Evolutionary conservation across 352 stramenopile species (phyloP).

Genomic region (Blastocystis sp.): DNA sequence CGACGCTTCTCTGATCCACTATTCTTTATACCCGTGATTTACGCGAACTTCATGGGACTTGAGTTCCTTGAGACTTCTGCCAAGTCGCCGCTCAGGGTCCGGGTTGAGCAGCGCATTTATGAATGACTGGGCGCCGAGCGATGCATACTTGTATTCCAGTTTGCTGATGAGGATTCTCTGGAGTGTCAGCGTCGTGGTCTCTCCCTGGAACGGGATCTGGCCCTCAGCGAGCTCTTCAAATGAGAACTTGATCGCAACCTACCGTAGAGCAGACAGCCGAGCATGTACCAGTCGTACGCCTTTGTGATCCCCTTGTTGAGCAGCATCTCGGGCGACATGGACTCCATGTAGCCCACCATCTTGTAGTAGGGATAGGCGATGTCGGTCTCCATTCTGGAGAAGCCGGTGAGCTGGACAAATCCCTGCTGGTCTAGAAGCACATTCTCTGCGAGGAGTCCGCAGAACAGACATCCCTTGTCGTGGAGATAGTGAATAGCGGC

Average conservation of each 20-base stretch:
- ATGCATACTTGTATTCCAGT: conserved; percentile 2
- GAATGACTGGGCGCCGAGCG: not conserved
- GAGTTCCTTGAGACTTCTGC: not conserved
- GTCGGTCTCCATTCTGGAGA: not conserved
- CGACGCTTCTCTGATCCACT: not conserved
- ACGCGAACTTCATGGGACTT: not conserved
- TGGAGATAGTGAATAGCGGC: conserved; percentile 6
- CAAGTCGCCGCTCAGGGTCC: not conserved
- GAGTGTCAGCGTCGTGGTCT: not conserved
- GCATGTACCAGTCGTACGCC: conserved; percentile 5
- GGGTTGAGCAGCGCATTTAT: not conserved
- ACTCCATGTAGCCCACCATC: conserved; percentile 2
- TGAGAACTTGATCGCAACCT: not conserved
- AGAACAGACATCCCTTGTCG: not conserved
- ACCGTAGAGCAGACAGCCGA: conserved; percentile 45
- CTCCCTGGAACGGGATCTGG: conserved; percentile 20
- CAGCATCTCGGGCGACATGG: conserved; percentile 14
- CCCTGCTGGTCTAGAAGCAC: conserved; percentile 16
- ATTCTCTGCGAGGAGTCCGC: not conserved
- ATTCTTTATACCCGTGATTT: not conserved
- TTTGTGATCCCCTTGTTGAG: conserved; percentile 35
- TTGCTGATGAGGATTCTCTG: conserved; percentile 26
- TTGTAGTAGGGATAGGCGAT: not conserved
- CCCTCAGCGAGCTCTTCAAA: conserved; percentile 5
- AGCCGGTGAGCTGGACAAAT: not conserved